These are phyloP conservation scores for Trapa incisa DNA, from an alignment of 345 rosid species.

Conservation along the genomic window DNA sequence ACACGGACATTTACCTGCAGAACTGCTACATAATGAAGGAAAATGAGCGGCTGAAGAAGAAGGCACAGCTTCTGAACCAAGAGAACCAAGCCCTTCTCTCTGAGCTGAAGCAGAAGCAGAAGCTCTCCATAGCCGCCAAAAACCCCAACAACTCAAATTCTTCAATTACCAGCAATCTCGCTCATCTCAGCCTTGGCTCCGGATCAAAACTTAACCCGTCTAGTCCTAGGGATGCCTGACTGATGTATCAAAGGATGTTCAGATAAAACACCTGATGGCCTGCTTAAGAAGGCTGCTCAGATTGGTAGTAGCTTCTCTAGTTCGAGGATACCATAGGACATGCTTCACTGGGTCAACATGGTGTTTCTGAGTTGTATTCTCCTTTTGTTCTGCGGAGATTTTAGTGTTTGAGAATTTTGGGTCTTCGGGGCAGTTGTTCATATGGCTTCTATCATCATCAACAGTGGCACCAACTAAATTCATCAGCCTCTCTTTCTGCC, in stretches of 20 bases:
- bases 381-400: neutral
- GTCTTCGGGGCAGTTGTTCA: neutral
- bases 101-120: slow-evolving; percentile 55
- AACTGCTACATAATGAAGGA: slow-evolving; percentile 23
- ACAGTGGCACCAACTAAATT: no score
- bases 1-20: slow-evolving; percentile 54
- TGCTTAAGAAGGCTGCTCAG: neutral
- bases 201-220: slow-evolving; percentile 21
- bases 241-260: neutral
- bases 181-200: slow-evolving; percentile 39
- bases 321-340: neutral
- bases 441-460: neutral
- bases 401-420: neutral
- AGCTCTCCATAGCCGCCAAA: slow-evolving; percentile 29
- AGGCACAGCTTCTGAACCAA: slow-evolving; percentile 93
- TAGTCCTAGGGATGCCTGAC: slow-evolving; percentile 36
- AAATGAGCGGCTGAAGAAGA: slow-evolving; percentile 80
- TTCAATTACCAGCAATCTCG: slow-evolving; percentile 8
- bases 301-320: neutral
- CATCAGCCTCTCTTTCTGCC: no score
- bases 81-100: slow-evolving; percentile 89
- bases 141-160: slow-evolving; percentile 11
- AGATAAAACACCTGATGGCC: neutral
- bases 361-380: neutral
- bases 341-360: neutral